These are phyloP conservation scores for Termitomyces sp. DNA, from an alignment of 1,284 basidiomycete species.

Conservation along the genomic window DNA sequence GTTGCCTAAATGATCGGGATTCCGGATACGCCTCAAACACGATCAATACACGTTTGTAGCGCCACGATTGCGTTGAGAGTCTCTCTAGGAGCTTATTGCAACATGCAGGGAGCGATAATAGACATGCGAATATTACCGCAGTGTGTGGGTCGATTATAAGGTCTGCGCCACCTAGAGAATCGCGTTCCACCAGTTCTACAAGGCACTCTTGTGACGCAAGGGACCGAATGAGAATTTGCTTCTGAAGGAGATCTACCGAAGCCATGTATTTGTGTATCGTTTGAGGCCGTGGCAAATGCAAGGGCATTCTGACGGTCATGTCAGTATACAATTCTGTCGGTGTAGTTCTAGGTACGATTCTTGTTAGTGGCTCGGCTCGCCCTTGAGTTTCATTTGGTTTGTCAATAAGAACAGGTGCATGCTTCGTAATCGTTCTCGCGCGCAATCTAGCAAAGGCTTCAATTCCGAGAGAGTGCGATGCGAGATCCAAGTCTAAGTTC, in stretches of 20 bases:
- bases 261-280: conserved; percentile 61
- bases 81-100: conserved; percentile 34
- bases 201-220: conserved; percentile 39
- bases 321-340: conserved; percentile 43
- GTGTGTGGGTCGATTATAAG: conserved; percentile 54
- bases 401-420: conserved; percentile 1
- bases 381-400: conserved; percentile 1
- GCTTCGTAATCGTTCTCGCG: conserved; percentile 26
- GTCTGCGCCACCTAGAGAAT: conserved; percentile 47
- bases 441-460: conserved; percentile 32
- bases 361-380: background rate
- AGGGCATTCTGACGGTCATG: conserved; percentile 44
- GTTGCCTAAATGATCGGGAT: conserved; percentile 27
- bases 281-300: conserved; percentile 25
- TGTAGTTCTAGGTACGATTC: conserved; percentile 12
- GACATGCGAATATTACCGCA: conserved; percentile 49
- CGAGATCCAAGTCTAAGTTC: conserved; percentile 19
- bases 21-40: conserved; percentile 63
- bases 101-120: conserved; percentile 52
- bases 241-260: conserved; percentile 63
- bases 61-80: conserved; percentile 51
- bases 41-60: conserved; percentile 48
- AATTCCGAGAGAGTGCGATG: conserved; percentile 27
- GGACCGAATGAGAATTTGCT: conserved; percentile 47
- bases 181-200: conserved; percentile 59